These are phyloP conservation scores for Lachancea lanzarotensis DNA, from an alignment of 805 yeast species.

Conservation along the genomic window DNA sequence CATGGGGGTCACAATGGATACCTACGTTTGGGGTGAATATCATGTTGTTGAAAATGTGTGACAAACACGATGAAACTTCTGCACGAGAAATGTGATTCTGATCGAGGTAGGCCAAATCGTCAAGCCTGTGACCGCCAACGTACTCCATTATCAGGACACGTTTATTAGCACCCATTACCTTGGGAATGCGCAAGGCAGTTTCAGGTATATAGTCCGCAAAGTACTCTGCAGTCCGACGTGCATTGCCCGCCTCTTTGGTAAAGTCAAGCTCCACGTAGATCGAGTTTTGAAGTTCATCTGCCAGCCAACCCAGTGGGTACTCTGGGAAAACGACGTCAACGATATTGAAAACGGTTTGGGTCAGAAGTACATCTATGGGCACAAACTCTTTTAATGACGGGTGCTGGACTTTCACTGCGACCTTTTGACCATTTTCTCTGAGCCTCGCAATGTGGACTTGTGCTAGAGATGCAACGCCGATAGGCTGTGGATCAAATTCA, in stretches of 20 bases:
- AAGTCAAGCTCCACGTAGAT: conserved; percentile 90
- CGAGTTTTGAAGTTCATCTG: conserved; percentile 82
- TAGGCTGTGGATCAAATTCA: conserved; percentile 63
- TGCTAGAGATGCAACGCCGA: conserved; percentile 94
- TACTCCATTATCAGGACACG: conserved; percentile 86
- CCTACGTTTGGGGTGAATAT: conserved; percentile 89
- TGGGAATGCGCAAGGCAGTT: conserved; percentile 80
- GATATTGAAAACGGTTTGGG: conserved; percentile 64
- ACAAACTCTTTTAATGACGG: conserved; percentile 82
- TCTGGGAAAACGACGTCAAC: conserved; percentile 83
- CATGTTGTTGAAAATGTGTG: conserved; percentile 92
- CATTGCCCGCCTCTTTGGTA: conserved; percentile 77
- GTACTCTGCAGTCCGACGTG: conserved; percentile 59
- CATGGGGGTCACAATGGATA: conserved; percentile 97
- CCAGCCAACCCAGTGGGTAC: conserved; percentile 91
- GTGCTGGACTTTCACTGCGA: conserved; percentile 93
- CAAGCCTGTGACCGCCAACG: conserved; percentile 75
- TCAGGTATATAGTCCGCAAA: conserved; percentile 46
- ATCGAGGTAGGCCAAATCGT: conserved; percentile 61
- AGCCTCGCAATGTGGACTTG: conserved; percentile 84
- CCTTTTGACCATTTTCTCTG: conserved; percentile 51
- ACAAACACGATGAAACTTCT: conserved; percentile 75
- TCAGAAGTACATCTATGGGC: conserved; percentile 79
- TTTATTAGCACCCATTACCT: conserved; percentile 54
- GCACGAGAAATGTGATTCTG: conserved; percentile 59